Percentiles rank a stretch among this genome's conserved stretches.
Evolutionary conservation across 192 early-diverging fungal species (phyloP).

Genomic region (Podila minutissima): DNA sequence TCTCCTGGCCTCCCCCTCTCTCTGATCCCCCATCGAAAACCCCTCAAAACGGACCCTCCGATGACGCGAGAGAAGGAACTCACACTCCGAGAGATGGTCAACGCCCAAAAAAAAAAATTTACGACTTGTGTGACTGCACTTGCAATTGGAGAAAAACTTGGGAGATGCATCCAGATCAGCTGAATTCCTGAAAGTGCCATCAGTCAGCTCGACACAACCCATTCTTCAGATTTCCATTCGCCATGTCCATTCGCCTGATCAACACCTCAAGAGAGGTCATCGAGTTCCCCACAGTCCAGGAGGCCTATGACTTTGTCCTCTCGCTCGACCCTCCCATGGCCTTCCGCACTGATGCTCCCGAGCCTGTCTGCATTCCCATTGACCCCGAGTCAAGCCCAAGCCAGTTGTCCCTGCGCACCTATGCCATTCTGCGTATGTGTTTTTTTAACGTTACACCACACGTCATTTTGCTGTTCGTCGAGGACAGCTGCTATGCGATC

Average conservation of each 20-base stretch:
- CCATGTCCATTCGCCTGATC: constrained; percentile 43
- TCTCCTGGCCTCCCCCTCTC: not conserved
- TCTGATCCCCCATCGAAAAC: not conserved
- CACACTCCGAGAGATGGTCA: too few species aligned
- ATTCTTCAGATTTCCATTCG: not conserved
- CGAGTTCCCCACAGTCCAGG: constrained; percentile 35
- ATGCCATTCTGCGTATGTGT: constrained; percentile 46
- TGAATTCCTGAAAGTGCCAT: too few species aligned
- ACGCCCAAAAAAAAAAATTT: too few species aligned
- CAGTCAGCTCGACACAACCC: too few species aligned
- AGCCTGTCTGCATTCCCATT: constrained; percentile 45
- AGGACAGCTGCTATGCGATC: not conserved
- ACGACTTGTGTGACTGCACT: too few species aligned
- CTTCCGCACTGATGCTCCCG: constrained; percentile 47
- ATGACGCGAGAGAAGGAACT: too few species aligned
- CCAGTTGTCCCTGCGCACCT: constrained; percentile 32
- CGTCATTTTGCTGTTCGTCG: too few species aligned
- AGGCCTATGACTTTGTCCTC: constrained; percentile 46
- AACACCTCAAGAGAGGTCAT: constrained; percentile 45
- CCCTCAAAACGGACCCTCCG: too few species aligned
- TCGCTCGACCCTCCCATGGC: constrained; percentile 45
- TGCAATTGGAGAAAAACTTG: too few species aligned
- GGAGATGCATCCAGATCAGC: too few species aligned
- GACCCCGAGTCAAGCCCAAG: constrained; percentile 41
- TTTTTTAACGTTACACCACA: not conserved